Evolutionary conservation across 1,284 basidiomycete species (phyloP), one percentile per base, ranked within the genome.

Genomic region (Puccinia hordei): DNA sequence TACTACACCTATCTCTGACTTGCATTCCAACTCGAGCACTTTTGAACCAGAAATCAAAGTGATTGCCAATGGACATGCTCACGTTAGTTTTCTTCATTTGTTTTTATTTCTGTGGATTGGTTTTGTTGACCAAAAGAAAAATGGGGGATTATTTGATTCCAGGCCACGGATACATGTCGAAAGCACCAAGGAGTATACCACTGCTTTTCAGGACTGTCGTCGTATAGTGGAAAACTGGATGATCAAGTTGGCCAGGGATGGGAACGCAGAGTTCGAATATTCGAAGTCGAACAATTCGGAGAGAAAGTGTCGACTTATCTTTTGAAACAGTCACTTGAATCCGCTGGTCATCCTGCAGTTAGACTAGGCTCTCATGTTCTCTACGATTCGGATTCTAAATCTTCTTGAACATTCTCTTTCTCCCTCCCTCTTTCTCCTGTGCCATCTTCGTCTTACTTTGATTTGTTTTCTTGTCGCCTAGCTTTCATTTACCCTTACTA

Each of bases 21-120:
- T 2, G 27, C 59, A 27, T 38, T 19, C 44, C 5, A 73, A 57
- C 22, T 46, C 61, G 10, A 53, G 63, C 12, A 33, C 61, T 12
- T 53, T 63, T 15, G 71, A 82, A 65, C 61, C 77, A 6, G 82
- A 83, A 49, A 81, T 83, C 30, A 80, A 82, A 13, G 83, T 83
- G 51, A 61, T 85, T 15, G 83, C 83, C 3, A 83, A 84, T 55
- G 85, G 85, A 0, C 85, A 85, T 76, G 71, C 69, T 55, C 80
- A 81, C 35, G 68, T 81, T 17, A 59, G 66, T 72, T 24, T 49
- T 46, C 12, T 10, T 30, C 51, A 4, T 30, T 13, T 41, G 49
- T 63, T 59, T 79, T 27, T 41, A 15, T 38, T 46, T 22, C 30
- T 61, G 0, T 44, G 30, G 1, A 1, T 61, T 6, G 51, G n/a